Evolutionary conservation across 352 stramenopile genomes (phyloP), one percentile per base, ranked within the genome.

Genomic region (Phytophthora fragariae): DNA sequence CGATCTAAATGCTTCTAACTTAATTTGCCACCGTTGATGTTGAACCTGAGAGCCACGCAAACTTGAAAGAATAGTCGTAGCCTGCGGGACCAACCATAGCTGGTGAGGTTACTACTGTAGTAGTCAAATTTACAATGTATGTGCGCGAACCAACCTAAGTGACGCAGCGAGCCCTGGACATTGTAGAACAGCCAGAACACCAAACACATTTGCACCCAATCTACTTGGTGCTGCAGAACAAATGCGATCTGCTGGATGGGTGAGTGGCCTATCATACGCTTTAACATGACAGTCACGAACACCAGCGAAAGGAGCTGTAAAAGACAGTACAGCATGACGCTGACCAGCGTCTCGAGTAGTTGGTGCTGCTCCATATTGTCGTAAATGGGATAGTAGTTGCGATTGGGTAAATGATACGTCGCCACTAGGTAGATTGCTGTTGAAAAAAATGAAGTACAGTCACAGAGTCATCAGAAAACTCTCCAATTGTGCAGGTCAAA

Each of bases 121-220:
- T 12, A 39, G 33, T 4, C 10, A 39, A 39, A 12, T 10, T 39
- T 5, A 46, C 5, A 46, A 17, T 17, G 2, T 6, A 14, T 44
- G 11, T 14, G 37, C 14, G 37, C 11, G 5, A 46, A 58, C 59
- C 15, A 35, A 66, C 46, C 60, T 24, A 56, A 10, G 17, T 67
- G 62, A 6, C 44, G 24, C 4, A 60, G 39, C 11, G 37, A 60
- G 5, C 27, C 37, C 6, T 79, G 76, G 0, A 80, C 56, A 10
- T 68, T 72, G 58, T 76, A 79, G 5, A 79, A 31, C 5, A 86
- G 47, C 79, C 75, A 85, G 37, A 78, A 70, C 3, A 73, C 19
- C 7, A 87, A 47, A 50, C 67, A 74, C 19, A 41, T 59, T 31
- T 79, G 80, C 3, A 80, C 46, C 14, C 72, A 49, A 19, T 14